Evolutionary conservation across 2,329 filamentous ascomycete genomes (phyloP), one percentile per base, ranked within the genome.

Genomic region (Pseudogymnoascus sp.): DNA sequence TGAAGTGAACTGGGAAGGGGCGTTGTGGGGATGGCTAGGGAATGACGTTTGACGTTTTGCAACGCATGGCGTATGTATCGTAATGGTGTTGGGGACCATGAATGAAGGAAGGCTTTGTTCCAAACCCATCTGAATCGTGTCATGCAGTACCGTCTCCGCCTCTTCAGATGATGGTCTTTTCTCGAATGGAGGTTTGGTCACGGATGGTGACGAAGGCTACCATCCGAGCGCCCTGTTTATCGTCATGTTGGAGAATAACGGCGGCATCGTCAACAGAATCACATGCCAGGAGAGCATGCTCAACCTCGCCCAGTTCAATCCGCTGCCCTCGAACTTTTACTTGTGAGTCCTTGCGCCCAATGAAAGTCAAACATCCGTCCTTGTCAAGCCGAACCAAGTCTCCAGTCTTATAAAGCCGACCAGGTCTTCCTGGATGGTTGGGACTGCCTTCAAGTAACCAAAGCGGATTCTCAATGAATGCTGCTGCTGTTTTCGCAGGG

Each of bases 261-360:
- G 4, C 21, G 21, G 21, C 21, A 21, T 21, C 21, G 21, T 21
- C 21, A 21, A 21, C 21, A 21, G 4, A 21, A 21, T 21, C 21
- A 21, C 21, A 21, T 21, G 21, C 3, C 2, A 21, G 21, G 21
- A 21, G 21, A 21, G 21, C 21, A 8, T 44, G 21, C 17, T 58
- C 48, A 35, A 88, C 86, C 69, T 88, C 85, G n/a, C 80, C 81
- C 63, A 87, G 82, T 66, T 88, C 85, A 4, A 88, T 76, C 42
- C 85, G 75, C 68, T 88, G 85, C 0, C 85, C 85, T 33, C 84
- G 79, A 27, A 88, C 74, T 68, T 88, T 88, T 62, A 87, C 80
- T 71, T 88, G 85, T 21, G 84, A 82, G 67, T 88, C 85, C 58
- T 81, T 81, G 17, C 85, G 80, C 5, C 85, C 85, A 36, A 86